Conservation (phyloP, 2,329 filamentous ascomycete genomes). For the Microdochium paspali region DNA sequence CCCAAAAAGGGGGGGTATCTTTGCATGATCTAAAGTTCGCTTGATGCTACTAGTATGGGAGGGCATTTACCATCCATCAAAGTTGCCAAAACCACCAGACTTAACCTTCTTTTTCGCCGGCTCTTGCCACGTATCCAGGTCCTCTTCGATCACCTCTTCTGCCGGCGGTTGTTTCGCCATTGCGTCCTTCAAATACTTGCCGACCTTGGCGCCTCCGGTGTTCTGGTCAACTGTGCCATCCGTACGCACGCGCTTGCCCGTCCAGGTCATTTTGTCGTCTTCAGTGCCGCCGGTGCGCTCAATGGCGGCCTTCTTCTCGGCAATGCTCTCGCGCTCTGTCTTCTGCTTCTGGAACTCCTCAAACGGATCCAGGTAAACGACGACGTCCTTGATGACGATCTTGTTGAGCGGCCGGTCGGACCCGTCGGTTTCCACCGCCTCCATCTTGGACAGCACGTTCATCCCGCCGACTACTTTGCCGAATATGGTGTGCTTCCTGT, state of each 20-base stretch:
- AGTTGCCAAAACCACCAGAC: slow-evolving; percentile 81
- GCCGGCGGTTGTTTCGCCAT: slow-evolving; percentile 28
- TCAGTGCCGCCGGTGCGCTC: slow-evolving; percentile 62
- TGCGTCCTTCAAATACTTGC: slow-evolving; percentile 72
- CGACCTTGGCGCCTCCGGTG: slow-evolving; percentile 40
- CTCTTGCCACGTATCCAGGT: slow-evolving; percentile 57
- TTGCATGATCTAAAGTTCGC: background rate
- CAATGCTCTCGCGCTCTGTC: slow-evolving; percentile 49
- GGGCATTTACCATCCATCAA: slow-evolving; percentile 71
- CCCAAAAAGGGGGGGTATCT: too few relatives aligned
- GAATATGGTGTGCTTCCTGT: slow-evolving; percentile 97
- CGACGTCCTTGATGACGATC: slow-evolving; percentile 72
- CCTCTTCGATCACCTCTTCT: slow-evolving; percentile 51
- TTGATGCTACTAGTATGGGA: background rate
- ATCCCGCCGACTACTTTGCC: slow-evolving; percentile 72
- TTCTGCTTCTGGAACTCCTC: slow-evolving; percentile 81
- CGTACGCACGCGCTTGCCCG: slow-evolving; percentile 75
- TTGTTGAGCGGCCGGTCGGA: slow-evolving; percentile 67
- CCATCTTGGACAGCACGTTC: slow-evolving; percentile 65
- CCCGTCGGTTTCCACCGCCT: slow-evolving; percentile 67
- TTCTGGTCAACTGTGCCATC: slow-evolving; percentile 48
- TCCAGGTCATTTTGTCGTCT: slow-evolving; percentile 91
- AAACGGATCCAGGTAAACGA: slow-evolving; percentile 89
- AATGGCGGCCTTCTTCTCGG: slow-evolving; percentile 51
- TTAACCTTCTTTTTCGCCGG: slow-evolving; percentile 76